Percentiles rank a stretch among this genome's conserved stretches.
phyloP scores from a whole-genome alignment of 345 rosid species.

The Hevea brasiliensis region DNA sequence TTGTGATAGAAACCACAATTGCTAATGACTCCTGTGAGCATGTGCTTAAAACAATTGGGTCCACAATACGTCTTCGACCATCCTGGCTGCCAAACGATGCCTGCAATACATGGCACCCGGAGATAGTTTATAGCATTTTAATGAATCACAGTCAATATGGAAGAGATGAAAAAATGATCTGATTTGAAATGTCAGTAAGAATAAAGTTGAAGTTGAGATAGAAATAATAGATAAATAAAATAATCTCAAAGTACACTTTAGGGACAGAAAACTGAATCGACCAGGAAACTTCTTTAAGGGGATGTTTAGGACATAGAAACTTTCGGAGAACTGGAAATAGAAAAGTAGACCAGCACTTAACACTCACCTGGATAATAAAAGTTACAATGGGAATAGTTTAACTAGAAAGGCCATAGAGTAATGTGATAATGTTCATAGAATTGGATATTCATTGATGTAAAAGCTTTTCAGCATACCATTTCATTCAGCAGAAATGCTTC shows the following conservation, averaged over 20 bases:
- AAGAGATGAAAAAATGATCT: too few species aligned
- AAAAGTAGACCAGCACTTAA: not conserved
- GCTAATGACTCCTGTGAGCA: slow-evolving; percentile 84
- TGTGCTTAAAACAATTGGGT: slow-evolving; percentile 79
- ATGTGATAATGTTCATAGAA: not conserved
- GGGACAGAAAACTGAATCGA: too few species aligned
- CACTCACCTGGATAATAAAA: not conserved
- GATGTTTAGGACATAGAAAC: too few species aligned
- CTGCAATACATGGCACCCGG: slow-evolving; percentile 35
- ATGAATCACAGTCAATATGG: too few species aligned
- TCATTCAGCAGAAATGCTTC: slow-evolving; percentile 84
- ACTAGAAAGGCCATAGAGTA: not conserved
- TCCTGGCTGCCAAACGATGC: slow-evolving; percentile 95
- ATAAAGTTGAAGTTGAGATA: too few species aligned
- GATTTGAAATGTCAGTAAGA: too few species aligned
- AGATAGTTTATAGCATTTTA: not conserved
- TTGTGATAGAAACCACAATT: slow-evolving; percentile 72
- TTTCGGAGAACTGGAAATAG: too few species aligned
- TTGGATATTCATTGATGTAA: not conserved
- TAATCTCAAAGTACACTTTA: too few species aligned
- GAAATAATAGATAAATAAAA: too few species aligned
- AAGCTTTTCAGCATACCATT: slow-evolving; percentile 56
- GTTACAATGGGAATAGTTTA: too few species aligned
- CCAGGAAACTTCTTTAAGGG: too few species aligned
- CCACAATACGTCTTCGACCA: slow-evolving; percentile 78